These are phyloP conservation scores for Parathielavia hyrcaniae DNA, from an alignment of 495 filamentous ascomycete genomes.

Conservation along the genomic window DNA sequence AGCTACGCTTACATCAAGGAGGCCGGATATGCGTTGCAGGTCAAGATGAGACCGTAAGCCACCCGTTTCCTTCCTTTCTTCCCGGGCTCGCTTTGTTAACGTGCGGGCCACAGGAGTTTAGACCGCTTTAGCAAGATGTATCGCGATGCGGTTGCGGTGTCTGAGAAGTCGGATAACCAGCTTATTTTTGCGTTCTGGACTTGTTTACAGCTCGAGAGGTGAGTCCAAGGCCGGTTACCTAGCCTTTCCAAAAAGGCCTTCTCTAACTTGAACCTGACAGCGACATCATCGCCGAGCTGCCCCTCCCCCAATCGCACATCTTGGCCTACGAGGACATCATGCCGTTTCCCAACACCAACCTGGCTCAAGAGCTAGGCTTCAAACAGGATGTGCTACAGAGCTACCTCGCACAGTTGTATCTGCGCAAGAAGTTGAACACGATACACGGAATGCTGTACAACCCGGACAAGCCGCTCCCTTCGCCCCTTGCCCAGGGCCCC, in stretches of 20 bases:
- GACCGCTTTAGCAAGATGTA: conserved; percentile 39
- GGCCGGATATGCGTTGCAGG: conserved; percentile 68
- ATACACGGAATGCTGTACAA: conserved; percentile 78
- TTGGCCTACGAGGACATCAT: conserved; percentile 65
- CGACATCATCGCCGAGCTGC: conserved; percentile 87
- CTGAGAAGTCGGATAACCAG: conserved; percentile 46
- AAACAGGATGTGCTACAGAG: conserved; percentile 60
- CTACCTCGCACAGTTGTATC: conserved; percentile 78
- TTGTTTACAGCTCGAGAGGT: conserved; percentile 90
- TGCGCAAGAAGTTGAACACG: conserved; percentile 78
- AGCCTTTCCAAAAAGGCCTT: conserved; percentile 6
- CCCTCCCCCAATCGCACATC: conserved; percentile 72
- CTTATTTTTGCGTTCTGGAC: conserved; percentile 86
- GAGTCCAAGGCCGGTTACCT: conserved; percentile 11
- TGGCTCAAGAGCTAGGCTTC: conserved; percentile 39
- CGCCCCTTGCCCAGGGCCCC: neutral
- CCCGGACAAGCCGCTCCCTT: conserved; percentile 36
- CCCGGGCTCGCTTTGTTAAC: neutral
- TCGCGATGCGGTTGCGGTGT: conserved; percentile 27
- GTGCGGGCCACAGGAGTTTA: conserved; percentile 32
- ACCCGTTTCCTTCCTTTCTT: neutral
- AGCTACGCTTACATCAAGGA: conserved; percentile 82
- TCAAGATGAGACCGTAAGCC: conserved; percentile 71
- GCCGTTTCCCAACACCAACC: conserved; percentile 50
- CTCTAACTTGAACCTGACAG: conserved; percentile 36